Evolutionary conservation across 2,329 filamentous ascomycete genomes (phyloP).

Genomic region (Sporothrix humicola): DNA sequence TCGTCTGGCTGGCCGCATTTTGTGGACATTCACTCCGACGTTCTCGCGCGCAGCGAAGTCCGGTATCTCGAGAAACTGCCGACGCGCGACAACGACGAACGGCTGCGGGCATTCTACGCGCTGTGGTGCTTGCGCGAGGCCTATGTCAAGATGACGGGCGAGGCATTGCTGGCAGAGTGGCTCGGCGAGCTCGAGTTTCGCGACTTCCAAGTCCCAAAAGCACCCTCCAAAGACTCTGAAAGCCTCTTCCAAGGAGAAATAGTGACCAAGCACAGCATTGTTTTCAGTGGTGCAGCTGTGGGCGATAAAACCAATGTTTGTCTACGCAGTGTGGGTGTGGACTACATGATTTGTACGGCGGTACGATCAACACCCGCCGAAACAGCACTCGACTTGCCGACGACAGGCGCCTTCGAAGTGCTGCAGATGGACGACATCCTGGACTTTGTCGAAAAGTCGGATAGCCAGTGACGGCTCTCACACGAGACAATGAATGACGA

Average conservation of each 20-base stretch:
- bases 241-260: slow-evolving; percentile 43
- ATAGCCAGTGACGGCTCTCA: too few species aligned
- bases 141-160: slow-evolving; percentile 82
- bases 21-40: slow-evolving; percentile 73
- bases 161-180: slow-evolving; percentile 77
- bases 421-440: slow-evolving; percentile 55
- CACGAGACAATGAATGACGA: background rate
- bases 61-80: slow-evolving; percentile 61
- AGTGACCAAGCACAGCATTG: slow-evolving; percentile 48
- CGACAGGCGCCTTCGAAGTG: slow-evolving; percentile 50
- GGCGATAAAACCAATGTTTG: slow-evolving; percentile 53
- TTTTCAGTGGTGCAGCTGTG: slow-evolving; percentile 49
- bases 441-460: slow-evolving; percentile 49
- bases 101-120: slow-evolving; percentile 74
- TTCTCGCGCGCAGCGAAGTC: slow-evolving; percentile 68
- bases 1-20: slow-evolving; percentile 65
- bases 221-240: slow-evolving; percentile 37
- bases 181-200: slow-evolving; percentile 72
- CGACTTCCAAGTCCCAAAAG: slow-evolving; percentile 60
- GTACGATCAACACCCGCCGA: slow-evolving; percentile 50
- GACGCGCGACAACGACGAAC: slow-evolving; percentile 59
- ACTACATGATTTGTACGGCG: slow-evolving; percentile 62
- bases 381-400: slow-evolving; percentile 48
- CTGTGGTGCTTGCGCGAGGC: slow-evolving; percentile 81
- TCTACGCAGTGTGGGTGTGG: slow-evolving; percentile 52